phyloP scores from a whole-genome alignment of 1,284 basidiomycete species.

The Butyriboletus pseudospeciosus region DNA sequence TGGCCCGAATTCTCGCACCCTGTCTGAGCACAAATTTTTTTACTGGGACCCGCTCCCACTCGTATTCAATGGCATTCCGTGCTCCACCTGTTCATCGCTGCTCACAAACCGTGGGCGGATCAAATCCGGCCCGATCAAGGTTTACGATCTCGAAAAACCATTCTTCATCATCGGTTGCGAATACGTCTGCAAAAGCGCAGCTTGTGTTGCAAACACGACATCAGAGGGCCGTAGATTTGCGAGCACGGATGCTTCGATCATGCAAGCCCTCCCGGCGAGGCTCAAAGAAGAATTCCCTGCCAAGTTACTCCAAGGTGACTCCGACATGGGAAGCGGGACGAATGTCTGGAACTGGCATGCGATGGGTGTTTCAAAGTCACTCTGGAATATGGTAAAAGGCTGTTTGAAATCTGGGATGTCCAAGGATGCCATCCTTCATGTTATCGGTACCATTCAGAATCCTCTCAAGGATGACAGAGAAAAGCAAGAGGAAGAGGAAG shows the following conservation, averaged over 20 bases:
- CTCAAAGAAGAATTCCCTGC: conserved; percentile 71
- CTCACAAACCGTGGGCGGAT: conserved; percentile 64
- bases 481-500: conserved; percentile 37
- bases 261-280: conserved; percentile 59
- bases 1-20: conserved; percentile 56
- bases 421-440: conserved; percentile 54
- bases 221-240: conserved; percentile 59
- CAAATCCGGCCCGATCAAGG: conserved; percentile 62
- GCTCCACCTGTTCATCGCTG: conserved; percentile 54
- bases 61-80: conserved; percentile 70
- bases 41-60: conserved; percentile 77
- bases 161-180: conserved; percentile 79
- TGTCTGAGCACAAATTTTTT: conserved; percentile 66
- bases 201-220: conserved; percentile 38
- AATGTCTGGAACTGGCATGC: conserved; percentile 70
- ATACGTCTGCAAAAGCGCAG: conserved; percentile 54
- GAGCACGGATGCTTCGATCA: conserved; percentile 63
- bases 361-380: conserved; percentile 57
- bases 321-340: conserved; percentile 51
- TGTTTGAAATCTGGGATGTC: conserved; percentile 51
- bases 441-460: conserved; percentile 53
- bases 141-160: conserved; percentile 68
- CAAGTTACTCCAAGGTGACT: conserved; percentile 47
- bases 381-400: conserved; percentile 67
- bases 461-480: conserved; percentile 44